Evolutionary conservation across 176 grass and related monocot species (phyloP), one percentile per base, ranked within the genome.

Genomic region (Eragrostis nindensis): DNA sequence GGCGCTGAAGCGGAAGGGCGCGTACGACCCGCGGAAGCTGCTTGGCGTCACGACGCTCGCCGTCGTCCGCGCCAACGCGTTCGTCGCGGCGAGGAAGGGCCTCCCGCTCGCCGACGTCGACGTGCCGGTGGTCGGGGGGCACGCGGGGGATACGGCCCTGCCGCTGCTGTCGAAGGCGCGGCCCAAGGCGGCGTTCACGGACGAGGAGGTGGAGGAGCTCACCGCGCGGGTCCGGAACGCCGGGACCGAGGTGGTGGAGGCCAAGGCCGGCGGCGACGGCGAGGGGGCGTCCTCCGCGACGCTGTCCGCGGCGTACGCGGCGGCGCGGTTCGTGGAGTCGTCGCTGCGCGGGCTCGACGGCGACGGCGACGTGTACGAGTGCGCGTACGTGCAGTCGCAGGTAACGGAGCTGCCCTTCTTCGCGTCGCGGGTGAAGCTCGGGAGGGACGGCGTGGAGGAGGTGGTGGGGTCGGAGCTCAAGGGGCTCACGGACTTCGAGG

Each of bases 331-430:
- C 66, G 16, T 89, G 6, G 86, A 85, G 32, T 80, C 85, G 16
- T 82, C 86, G 21, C 82, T 92, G 47, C 82, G 72, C 5, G 90
- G 82, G 0, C 66, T 88, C 22, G 86, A 65, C 47, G 86, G 90
- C 54, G 82, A 79, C 64, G 68, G 1, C 13, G 78, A 78, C 66
- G 74, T 92, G 29, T 88, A 92, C 32, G 85, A 85, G 63, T 92
- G 85, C 69, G 22, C 90, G 50, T 92, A 72, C 80, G 86, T 88
- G 53, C 77, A 74, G 57, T 88, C 85, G 7, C 77, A 88, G 70
- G 44, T 83, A n/a, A 44, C 82, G 27, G 90, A 88, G 49, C 77
- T 92, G 17, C 78, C 90, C 41, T 92, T 85, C 86, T 92, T 92
- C 84, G 90, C 86, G 66, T 88, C 27, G 21, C 62, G 90, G 41